A percentile compares a stretch with the other conserved stretches of the same genome.
phyloP scores from a whole-genome alignment of 371 early-diverging fungal species.

The Mucor mucedo region DNA sequence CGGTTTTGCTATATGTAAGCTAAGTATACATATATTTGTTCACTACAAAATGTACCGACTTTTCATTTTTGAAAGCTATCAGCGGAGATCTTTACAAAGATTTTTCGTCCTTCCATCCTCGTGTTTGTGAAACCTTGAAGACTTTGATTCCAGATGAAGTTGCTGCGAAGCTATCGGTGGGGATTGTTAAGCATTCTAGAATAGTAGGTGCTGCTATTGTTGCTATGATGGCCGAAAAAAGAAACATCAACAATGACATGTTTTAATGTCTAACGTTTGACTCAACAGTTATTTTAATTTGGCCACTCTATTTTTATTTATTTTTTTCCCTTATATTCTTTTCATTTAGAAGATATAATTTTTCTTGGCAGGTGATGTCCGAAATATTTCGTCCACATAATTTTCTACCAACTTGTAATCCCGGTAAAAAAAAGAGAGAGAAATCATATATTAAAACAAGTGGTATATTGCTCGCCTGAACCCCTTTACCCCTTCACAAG shows the following conservation, averaged over 20 bases:
- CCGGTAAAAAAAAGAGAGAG: too few species aligned
- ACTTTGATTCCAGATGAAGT: constrained; percentile 47
- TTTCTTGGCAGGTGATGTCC: too few species aligned
- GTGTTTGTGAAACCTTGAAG: constrained; percentile 51
- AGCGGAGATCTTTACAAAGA: constrained; percentile 55
- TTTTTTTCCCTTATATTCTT: too few species aligned
- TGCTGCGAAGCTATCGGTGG: constrained; percentile 46
- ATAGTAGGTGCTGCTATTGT: constrained; percentile 59
- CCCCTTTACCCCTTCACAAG: too few species aligned
- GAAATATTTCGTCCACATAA: too few species aligned
- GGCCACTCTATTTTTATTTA: too few species aligned
- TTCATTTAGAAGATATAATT: too few species aligned
- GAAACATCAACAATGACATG: constrained; percentile 1
- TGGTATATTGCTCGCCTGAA: too few species aligned
- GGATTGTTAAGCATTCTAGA: constrained; percentile 50
- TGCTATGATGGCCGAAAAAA: constrained; percentile 58
- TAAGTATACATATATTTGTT: neutral
- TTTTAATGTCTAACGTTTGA: neutral
- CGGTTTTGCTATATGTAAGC: constrained; percentile 48
- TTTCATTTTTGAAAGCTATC: constrained; percentile 35
- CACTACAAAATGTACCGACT: neutral
- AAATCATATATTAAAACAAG: too few species aligned
- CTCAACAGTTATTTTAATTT: too few species aligned
- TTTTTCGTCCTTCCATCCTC: constrained; percentile 52
- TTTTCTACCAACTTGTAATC: too few species aligned